A percentile compares a stretch with the other conserved stretches of the same genome.
Evolutionary conservation across 1,284 basidiomycete species (phyloP).

Genomic region (Sporisorium graminicola): DNA sequence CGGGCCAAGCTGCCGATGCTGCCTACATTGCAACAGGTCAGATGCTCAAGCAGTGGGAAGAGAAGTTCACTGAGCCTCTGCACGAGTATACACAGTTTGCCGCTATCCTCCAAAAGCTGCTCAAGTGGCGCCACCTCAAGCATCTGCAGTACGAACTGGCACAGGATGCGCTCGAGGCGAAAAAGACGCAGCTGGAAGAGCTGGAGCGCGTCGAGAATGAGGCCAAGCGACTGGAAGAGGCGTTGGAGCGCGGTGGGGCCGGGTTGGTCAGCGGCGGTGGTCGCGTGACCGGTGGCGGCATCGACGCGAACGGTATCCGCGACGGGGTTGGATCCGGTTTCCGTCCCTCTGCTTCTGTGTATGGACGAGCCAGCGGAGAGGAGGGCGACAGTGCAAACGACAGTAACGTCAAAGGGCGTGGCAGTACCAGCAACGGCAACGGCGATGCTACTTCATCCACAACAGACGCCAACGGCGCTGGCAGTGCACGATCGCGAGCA

Average conservation of each 20-base stretch:
- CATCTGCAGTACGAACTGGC: conserved; percentile 98
- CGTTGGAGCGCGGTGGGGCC: conserved; percentile 73
- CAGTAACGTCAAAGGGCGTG: neutral
- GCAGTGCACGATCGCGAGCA: conserved; percentile 20
- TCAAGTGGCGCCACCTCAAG: conserved; percentile 96
- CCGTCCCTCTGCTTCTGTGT: conserved; percentile 28
- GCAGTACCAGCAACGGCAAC: neutral
- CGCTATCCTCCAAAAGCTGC: conserved; percentile 89
- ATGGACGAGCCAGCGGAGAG: conserved; percentile 38
- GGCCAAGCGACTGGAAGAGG: conserved; percentile 87
- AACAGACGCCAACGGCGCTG: conserved; percentile 1
- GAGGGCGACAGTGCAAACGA: conserved; percentile 7
- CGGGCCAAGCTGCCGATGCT: conserved; percentile 93
- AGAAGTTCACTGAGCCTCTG: conserved; percentile 92
- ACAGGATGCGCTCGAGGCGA: conserved; percentile 87
- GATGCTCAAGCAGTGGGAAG: conserved; percentile 72
- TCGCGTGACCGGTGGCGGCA: conserved; percentile 24
- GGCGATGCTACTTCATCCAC: neutral
- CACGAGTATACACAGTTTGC: conserved; percentile 97
- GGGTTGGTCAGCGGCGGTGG: conserved; percentile 39
- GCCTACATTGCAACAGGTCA: conserved; percentile 88
- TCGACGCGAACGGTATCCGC: conserved; percentile 50
- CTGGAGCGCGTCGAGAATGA: conserved; percentile 93
- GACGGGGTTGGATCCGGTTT: conserved; percentile 47
- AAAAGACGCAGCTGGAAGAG: conserved; percentile 87